Base-by-base conservation (phyloP, 2,329 filamentous ascomycete genomes). In the Parafenestella ontariensis region DNA sequence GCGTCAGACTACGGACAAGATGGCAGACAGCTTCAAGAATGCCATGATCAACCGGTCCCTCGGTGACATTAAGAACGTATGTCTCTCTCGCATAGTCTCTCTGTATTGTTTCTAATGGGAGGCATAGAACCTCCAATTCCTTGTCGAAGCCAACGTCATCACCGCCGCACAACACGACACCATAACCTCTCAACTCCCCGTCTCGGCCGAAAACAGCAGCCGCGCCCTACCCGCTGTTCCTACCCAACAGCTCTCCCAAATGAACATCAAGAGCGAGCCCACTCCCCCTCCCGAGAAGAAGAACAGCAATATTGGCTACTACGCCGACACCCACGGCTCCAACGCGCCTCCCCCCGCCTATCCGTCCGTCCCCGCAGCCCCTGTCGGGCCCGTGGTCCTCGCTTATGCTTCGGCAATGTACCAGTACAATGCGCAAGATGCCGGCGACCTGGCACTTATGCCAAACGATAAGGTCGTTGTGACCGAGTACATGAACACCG, bases 401-500 rank as follows among this genome's bases (percentile, higher is more conserved):
- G 87, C 87, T 51, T 83, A 90, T 64, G 92, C 92, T 23, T 87
- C 87, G 21, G 93, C 93, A 6, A 82, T 96, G 44, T 98, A 96
- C 81, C 84, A 85, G 58, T 98, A 97, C 81, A 84, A 83, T 29
- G 90, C 89, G 8, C 83, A 89, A 36, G 93, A 96, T 73, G 84
- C 87, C 3, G 91, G 92, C 55, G 94, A 98, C 74, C 82, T 96
- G 59, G 86, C 85, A 2, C 86, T 98, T 55, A 86, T 91, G 71
- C 87, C 89, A 58, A 89, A 93, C 71, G 94, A 98, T 78, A 82
- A 83, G 61, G 83, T 98, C 65, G 84, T 86, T 54, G 90, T 98
- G 20, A 85, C 87, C 62, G 91, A 96, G 78, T 93, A 96, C 81
- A 95, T 96, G 89, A 98, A 98, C 78, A 87, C 88, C 59, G 93